Evolutionary conservation across 176 grass and related monocot species (phyloP).

Genomic region (Oryza australiensis): DNA sequence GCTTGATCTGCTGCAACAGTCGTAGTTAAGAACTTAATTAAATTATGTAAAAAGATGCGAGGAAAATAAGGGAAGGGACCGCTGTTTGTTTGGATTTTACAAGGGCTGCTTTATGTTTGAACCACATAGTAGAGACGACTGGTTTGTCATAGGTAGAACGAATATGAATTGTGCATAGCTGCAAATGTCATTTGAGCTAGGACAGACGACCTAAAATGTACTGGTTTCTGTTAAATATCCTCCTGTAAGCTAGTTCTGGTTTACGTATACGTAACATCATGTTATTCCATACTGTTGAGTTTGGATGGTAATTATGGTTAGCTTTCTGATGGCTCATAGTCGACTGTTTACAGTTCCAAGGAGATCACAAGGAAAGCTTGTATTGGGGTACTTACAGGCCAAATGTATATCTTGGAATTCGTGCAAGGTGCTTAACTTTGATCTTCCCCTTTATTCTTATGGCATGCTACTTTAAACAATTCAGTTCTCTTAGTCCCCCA

Average conservation of each 20-base stretch:
- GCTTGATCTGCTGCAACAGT: neutral
- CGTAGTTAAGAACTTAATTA: neutral
- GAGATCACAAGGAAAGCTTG: constrained; percentile 81
- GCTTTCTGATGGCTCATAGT: constrained; percentile 33
- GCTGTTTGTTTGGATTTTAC: neutral
- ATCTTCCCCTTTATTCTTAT: neutral
- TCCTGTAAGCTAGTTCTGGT: neutral
- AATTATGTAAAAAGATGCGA: neutral
- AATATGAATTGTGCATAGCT: neutral
- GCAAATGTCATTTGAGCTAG: neutral
- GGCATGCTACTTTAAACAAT: constrained; percentile 25
- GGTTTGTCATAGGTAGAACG: neutral
- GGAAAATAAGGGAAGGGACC: neutral
- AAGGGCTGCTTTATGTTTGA: neutral
- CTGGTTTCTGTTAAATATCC: constrained; percentile 1
- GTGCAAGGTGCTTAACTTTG: constrained; percentile 66
- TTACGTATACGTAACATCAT: constrained; percentile 10
- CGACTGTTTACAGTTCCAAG: constrained; percentile 76
- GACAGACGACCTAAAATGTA: neutral
- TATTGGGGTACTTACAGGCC: constrained; percentile 97
- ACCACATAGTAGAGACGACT: neutral
- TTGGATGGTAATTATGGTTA: constrained; percentile 25
- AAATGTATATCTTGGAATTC: constrained; percentile 90
- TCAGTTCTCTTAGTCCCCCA: constrained; percentile 20
- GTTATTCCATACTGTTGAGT: neutral